phyloP scores from a whole-genome alignment of 129 eudicot species.

The Centella asiatica region DNA sequence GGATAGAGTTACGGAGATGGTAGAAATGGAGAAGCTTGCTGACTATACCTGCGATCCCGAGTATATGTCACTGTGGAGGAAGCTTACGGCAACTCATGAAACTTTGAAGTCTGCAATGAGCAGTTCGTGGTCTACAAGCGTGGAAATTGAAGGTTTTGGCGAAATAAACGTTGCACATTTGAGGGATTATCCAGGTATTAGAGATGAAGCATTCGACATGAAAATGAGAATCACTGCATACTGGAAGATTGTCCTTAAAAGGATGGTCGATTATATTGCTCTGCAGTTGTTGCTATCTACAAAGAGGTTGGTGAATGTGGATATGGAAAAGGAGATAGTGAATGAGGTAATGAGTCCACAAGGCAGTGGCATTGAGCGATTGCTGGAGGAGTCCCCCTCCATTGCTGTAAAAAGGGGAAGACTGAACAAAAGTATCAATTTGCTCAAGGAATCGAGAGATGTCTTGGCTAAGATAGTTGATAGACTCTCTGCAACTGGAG shows the following conservation, averaged over 20 bases:
- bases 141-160: background rate
- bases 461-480: background rate
- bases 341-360: background rate
- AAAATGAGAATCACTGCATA: conserved; percentile 9
- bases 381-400: conserved; percentile 4
- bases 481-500: background rate
- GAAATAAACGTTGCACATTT: background rate
- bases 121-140: background rate
- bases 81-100: background rate
- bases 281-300: conserved; percentile 1
- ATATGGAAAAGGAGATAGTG: background rate
- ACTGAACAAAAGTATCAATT: conserved; percentile 3
- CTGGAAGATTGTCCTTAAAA: conserved; percentile 6
- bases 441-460: background rate
- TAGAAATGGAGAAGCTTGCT: conserved; percentile 4
- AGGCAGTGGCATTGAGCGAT: background rate
- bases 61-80: background rate
- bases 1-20: background rate
- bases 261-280: conserved; percentile 7
- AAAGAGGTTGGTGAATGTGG: background rate
- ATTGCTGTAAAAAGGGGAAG: background rate
- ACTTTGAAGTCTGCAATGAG: background rate
- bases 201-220: conserved; percentile 9
- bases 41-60: conserved; percentile 3
- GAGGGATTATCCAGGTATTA: background rate